phyloP scores from a whole-genome alignment of 306 rosid species.

The Fragaria iinumae region DNA sequence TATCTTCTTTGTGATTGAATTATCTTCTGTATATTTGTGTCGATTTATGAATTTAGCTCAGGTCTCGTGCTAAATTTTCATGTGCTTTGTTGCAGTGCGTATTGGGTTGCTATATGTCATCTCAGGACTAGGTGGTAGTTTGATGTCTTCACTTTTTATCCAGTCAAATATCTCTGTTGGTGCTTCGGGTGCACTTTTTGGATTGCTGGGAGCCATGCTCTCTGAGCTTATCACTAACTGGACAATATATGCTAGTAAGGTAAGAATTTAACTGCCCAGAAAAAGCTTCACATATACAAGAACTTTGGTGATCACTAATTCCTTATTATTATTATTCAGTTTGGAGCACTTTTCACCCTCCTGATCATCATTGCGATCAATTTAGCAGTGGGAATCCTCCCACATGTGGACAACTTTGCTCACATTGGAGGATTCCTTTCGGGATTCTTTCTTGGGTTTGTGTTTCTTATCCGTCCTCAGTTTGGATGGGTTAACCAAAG shows the following conservation, averaged over 20 bases:
- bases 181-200: constrained; percentile 98
- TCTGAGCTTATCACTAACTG: constrained; percentile 96
- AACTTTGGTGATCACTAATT: not conserved
- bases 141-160: constrained; percentile 80
- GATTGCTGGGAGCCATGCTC: constrained; percentile 94
- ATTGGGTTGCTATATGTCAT: constrained; percentile 75
- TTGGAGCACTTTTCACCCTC: constrained; percentile 71
- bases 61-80: constrained; percentile 11
- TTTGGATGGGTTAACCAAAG: constrained; percentile 85
- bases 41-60: constrained; percentile 11
- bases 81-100: constrained; percentile 45
- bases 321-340: constrained; percentile 34
- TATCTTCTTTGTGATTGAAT: not conserved
- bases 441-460: constrained; percentile 89
- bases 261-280: constrained; percentile 27
- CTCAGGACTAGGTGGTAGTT: constrained; percentile 94
- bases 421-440: constrained; percentile 94
- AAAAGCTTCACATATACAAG: not conserved
- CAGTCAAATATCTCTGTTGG: constrained; percentile 92
- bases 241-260: constrained; percentile 86
- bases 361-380: constrained; percentile 72
- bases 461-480: constrained; percentile 94
- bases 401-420: constrained; percentile 95
- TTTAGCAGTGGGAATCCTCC: constrained; percentile 92
- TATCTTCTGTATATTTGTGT: not conserved